Evolutionary conservation across 768 basidiomycete species (phyloP), one percentile per base, ranked within the genome.

Genomic region (Boletus fagicola): DNA sequence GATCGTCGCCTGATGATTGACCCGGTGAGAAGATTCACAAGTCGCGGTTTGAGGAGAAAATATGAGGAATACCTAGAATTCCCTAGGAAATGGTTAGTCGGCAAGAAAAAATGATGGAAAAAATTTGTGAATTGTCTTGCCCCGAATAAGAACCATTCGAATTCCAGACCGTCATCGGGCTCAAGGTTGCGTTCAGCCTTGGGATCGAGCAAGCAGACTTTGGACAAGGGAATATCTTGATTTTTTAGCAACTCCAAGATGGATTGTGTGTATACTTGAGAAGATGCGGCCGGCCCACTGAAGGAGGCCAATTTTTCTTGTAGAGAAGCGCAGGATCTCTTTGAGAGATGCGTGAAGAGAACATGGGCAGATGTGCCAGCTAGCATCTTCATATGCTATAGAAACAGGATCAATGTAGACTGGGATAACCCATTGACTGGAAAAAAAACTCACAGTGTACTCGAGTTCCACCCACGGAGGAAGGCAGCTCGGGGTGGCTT

Each of bases 391-490:
- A 96, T 97, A 68, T 96, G 92, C 84, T 93, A 68, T 16, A 9
- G 31, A 49, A 36, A 49, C 24, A 30, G n/a, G 20, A n/a, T 49
- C 35, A 42, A 36, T 44, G 49, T 39, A 5, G 31, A 20, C 11
- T 9, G 36, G 30, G 9, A 4, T 42, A 12, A 42, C 13, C 5
- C 9, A 9, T 49, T n/a, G 0, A 16, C 38, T 31, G 24, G n/a
- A 13, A 5, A 26, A 31, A 4, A 26, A 36, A 75, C 81, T 58
- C 56, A 90, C 92, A 65, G 80, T 79, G 69, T 95, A 98, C 79
- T 98, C 96, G 47, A 98, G 83, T 63, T 88, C 83, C 33, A 98
- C 95, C 96, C 96, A 98, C 15, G 83, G 84, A 22, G 90, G 90
- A 42, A 92, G 81, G 4, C 88, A 79, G 62, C 81, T 83, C 1